Evolutionary conservation across 495 filamentous ascomycete species (phyloP), one percentile per base, ranked within the genome.

Genomic region (Talaromyces proteolyticus): DNA sequence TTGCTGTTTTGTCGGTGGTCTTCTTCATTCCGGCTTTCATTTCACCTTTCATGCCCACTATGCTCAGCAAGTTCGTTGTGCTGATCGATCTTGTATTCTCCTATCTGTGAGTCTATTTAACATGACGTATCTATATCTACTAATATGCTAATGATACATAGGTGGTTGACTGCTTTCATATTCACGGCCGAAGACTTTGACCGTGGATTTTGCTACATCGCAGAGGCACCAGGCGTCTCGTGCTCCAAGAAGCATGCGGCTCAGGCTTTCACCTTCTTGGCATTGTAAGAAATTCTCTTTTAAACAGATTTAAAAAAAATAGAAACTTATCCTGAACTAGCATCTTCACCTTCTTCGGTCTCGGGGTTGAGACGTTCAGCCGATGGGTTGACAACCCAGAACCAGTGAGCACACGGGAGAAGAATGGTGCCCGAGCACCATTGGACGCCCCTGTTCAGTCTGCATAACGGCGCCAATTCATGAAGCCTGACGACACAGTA

Each of bases 21-120:
- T 80, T 82, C 67, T 83, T 79, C 70, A 56, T 81, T 3, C 63
- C 72, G 6, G 73, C 78, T 4, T 80, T 83, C 60, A 53, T 81
- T 47, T 74, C 81, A 20, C 72, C 73, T 20, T 70, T 74, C 48
- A 62, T 72, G 49, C 69, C 74, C 2, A 68, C 65, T 4, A 42
- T 55, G 3, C 57, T 75, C 12, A 62, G 67, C 63, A 68, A 65
- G 47, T 72, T 70, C 23, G 62, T 77, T 34, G 61, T 81, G 20
- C 49, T 70, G 0, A 79, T 84, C 60, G 79, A 82, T 57, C 56
- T 82, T 22, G 64, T 83, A 54, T 83, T 84, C 64, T 82, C 79
- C 2, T 82, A 84, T 54, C 76, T 84, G 71, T 75, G 67, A 21
- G 64, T 57, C 17, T 43, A 11, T 22, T 20, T 12, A 0, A 41